Base-by-base conservation (phyloP, 805 yeast genomes). In the Tetrapisispora pingtungensis region DNA sequence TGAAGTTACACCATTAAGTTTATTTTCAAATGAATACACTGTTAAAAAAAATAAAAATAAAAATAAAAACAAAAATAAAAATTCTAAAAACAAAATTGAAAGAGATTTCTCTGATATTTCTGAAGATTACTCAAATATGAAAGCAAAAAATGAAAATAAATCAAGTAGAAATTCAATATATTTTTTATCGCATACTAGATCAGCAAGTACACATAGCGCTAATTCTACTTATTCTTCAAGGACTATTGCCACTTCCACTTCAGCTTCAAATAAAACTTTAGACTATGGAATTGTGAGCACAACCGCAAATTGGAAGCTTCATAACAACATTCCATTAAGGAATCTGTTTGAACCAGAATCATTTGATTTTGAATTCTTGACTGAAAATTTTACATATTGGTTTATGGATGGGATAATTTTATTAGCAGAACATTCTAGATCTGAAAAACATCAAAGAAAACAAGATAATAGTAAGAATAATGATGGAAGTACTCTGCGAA, bases 221-320 rank as follows among this genome's bases (percentile, higher is more conserved):
- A 24, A 33, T 15, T 40, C 44, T 12, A 19, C 24, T n/a, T 34
- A 12, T 30, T 42, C 44, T n/a, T 6, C 32, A 10, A 40, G 27
- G 12, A 31, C 35, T 13, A 4, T 13, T 7, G 19, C 14, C 8
- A 33, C 36, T 26, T 26, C 39, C 4, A 26, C 14, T 13, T 36
- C 39, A 7, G 12, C 15, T 4, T 24, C 39, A 7, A 36, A 36
- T 3, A 24, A 39, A 20, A 32, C 19, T 20, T n/a, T 22, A 4
- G 32, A 31, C 1, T 10, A 32, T 20, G 31, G 27, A 8, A 45
- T 52, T 2, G 33, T 47, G 15, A 48, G 46, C 30, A 43, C 50
- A 14, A 54, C 54, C 14, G 50, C 61, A 0, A 54, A 57, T 42
- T 55, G 59, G 55, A 54, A 52, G 35, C 54, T 50, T 43, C 60